Percentiles rank a stretch among this genome's conserved stretches.
Conservation (phyloP, 148 eudicot species). For the Hydrangea macrophylla region DNA sequence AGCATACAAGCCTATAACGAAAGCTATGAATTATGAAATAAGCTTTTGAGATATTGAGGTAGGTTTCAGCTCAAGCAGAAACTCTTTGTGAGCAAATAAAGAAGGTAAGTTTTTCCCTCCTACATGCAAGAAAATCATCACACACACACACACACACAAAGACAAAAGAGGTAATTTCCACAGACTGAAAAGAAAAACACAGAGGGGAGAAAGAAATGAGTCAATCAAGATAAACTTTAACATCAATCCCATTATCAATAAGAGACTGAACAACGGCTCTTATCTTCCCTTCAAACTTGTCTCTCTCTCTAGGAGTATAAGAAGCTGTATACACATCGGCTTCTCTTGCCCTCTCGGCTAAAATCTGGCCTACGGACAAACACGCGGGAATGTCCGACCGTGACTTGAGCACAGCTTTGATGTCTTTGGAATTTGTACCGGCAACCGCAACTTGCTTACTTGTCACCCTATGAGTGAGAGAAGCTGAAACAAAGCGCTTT, state of each 20-base stretch:
- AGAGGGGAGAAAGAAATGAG: background rate
- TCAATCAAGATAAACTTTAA: constrained; percentile 81
- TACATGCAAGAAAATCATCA: too few relatives aligned
- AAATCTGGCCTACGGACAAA: constrained; percentile 68
- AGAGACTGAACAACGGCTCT: constrained; percentile 95
- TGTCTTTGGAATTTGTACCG: constrained; percentile 89
- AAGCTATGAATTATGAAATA: too few relatives aligned
- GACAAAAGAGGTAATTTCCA: too few relatives aligned
- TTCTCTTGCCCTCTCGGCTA: constrained; percentile 83
- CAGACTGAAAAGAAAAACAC: too few relatives aligned
- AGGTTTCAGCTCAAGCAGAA: too few relatives aligned
- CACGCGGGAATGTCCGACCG: constrained; percentile 92
- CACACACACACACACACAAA: too few relatives aligned
- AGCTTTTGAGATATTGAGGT: too few relatives aligned
- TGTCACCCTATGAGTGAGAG: constrained; percentile 86
- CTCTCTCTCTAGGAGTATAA: constrained; percentile 89
- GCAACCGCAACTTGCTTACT: constrained; percentile 92
- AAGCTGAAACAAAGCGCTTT: constrained; percentile 90
- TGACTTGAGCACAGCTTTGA: constrained; percentile 74
- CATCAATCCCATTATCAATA: constrained; percentile 84
- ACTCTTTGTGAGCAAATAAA: too few relatives aligned
- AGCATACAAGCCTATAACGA: too few relatives aligned
- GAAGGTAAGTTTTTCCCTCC: too few relatives aligned
- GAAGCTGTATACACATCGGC: constrained; percentile 92
- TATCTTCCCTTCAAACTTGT: constrained; percentile 95